These are phyloP conservation scores for Choiromyces venosus DNA, from an alignment of 495 filamentous ascomycete species.

Conservation along the genomic window DNA sequence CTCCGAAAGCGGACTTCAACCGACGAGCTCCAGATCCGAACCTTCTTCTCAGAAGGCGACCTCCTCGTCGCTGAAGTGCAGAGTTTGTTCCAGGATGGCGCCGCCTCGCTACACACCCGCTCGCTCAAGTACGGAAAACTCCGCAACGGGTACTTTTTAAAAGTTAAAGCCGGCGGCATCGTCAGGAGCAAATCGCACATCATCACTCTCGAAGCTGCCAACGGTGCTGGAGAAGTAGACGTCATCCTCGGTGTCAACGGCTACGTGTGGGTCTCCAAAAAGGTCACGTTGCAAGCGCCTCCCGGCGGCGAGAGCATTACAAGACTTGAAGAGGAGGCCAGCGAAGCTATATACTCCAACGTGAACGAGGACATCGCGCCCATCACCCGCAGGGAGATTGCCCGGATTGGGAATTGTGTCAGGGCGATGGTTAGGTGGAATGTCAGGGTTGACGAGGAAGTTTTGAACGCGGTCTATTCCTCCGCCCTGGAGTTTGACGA, in stretches of 20 bases:
- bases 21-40: slow-evolving; percentile 91
- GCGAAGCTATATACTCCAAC: slow-evolving; percentile 69
- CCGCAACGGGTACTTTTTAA: slow-evolving; percentile 81
- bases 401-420: slow-evolving; percentile 71
- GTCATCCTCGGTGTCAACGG: slow-evolving; percentile 91
- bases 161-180: slow-evolving; percentile 78
- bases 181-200: slow-evolving; percentile 73
- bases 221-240: slow-evolving; percentile 72
- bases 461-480: slow-evolving; percentile 75
- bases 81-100: slow-evolving; percentile 70
- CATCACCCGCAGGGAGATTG: slow-evolving; percentile 80
- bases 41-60: slow-evolving; percentile 87
- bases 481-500: slow-evolving; percentile 49
- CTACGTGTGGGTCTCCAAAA: slow-evolving; percentile 86
- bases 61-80: slow-evolving; percentile 88
- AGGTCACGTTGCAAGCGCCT: slow-evolving; percentile 45
- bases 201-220: slow-evolving; percentile 66
- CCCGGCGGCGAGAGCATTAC: slow-evolving; percentile 55
- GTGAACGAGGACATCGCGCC: slow-evolving; percentile 77
- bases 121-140: slow-evolving; percentile 90
- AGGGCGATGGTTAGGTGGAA: slow-evolving; percentile 73
- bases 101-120: slow-evolving; percentile 79
- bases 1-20: slow-evolving; percentile 83
- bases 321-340: slow-evolving; percentile 72
- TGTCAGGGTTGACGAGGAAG: slow-evolving; percentile 83